Base-by-base conservation (phyloP, 768 basidiomycete species). In the Mycena amicta region DNA sequence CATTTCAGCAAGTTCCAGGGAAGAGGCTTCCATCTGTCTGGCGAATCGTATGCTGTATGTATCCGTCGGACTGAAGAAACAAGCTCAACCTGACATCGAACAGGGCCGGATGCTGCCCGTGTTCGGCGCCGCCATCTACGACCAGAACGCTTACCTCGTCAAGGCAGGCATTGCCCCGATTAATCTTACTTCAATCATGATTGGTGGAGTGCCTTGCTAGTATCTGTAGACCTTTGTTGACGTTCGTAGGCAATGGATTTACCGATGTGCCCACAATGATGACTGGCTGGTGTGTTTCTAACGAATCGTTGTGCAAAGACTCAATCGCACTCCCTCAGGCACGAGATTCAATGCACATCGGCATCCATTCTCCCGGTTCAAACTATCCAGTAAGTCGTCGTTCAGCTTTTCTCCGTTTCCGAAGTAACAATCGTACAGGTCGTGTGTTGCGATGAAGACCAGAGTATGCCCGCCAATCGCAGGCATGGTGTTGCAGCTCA, bases 31-130 rank as follows among this genome's bases (percentile, higher is more conserved):
- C 78, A 81, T 52, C 68, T 82, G 66, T 68, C 76, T 1, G 78
- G 79, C 13, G 79, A 85, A 70, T 83, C 82, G 3, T 84, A 84
- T 39, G 84, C 75, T 13, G 84, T 82, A 59, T 37, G 75, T 70
- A 29, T 29, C 37, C 39, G 8, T 29, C 45, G n/a, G n/a, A n/a
- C n/a, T 15, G 37, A 25, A 8, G n/a, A n/a, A 4, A 11, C 31
- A 18, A n/a, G 8, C 18, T 4, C 15, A 23, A 16, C 22, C 2
- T 15, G 28, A 30, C 25, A 18, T 40, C 25, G 25, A 27, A 15
- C 45, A 84, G 81, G 83, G 83, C 8, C 75, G 80, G 3, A 82
- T 82, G 62, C 65, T 84, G 5, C 83, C 83, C 4, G 74, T 78
- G 11, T 83, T 80, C 57, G 82, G 80, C 1, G 69, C 81, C 15